Conservation (phyloP, 768 basidiomycete genomes). For the Trametes maxima region DNA sequence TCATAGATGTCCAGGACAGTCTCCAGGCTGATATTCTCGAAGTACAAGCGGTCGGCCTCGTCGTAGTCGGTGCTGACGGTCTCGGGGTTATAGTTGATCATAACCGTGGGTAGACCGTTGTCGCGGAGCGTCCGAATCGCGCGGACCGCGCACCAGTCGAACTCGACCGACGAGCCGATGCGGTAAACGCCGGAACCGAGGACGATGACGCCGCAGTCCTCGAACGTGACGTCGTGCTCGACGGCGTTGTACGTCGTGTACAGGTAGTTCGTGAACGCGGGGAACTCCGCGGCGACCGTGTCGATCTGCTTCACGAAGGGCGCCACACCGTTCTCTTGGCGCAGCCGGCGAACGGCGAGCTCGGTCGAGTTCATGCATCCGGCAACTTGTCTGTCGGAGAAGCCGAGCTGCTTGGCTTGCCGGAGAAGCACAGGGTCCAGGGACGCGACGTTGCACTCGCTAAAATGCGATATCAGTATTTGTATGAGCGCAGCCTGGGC, state of each 20-base stretch:
- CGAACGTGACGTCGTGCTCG: slow-evolving; percentile 88
- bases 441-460: slow-evolving; percentile 63
- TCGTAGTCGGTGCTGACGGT: slow-evolving; percentile 99
- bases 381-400: slow-evolving; percentile 92
- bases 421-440: slow-evolving; percentile 66
- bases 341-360: slow-evolving; percentile 86
- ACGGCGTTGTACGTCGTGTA: slow-evolving; percentile 98
- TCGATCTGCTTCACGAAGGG: slow-evolving; percentile 99
- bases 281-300: slow-evolving; percentile 98
- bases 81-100: slow-evolving; percentile 99
- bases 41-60: slow-evolving; percentile 97
- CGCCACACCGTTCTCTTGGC: slow-evolving; percentile 78
- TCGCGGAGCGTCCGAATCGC: slow-evolving; percentile 95
- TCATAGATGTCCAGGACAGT: slow-evolving; percentile 98
- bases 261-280: slow-evolving; percentile 97
- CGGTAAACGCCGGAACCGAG: slow-evolving; percentile 98
- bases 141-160: slow-evolving; percentile 99
- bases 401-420: slow-evolving; percentile 91
- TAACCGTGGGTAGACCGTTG: slow-evolving; percentile 92
- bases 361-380: slow-evolving; percentile 84
- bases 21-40: slow-evolving; percentile 97
- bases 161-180: slow-evolving; percentile 98
- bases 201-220: slow-evolving; percentile 94
- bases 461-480: slow-evolving; percentile 32
- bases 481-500: not conserved